Percentiles rank a stretch among this genome's conserved stretches.
These are phyloP conservation scores for Tephrocybe sp. DNA, from an alignment of 768 basidiomycete genomes.

Conservation along the genomic window DNA sequence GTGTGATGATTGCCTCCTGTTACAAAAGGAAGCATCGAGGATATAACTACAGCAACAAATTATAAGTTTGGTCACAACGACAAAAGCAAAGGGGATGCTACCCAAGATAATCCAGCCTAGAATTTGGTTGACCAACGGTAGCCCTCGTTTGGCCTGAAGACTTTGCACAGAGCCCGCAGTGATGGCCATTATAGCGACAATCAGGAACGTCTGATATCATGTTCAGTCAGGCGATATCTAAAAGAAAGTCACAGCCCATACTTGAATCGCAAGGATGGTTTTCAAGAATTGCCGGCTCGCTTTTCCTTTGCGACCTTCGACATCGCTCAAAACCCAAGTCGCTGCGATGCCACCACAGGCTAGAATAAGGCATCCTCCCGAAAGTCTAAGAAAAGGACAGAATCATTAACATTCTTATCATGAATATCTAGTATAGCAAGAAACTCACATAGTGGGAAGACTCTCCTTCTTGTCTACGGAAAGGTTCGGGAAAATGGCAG, in stretches of 20 bases:
- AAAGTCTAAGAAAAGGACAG: slow-evolving; percentile 31
- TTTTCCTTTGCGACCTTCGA: slow-evolving; percentile 8
- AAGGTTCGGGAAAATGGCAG: slow-evolving; percentile 67
- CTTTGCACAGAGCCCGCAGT: slow-evolving; percentile 57
- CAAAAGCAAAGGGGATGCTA: slow-evolving; percentile 23
- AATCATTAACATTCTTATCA: neutral
- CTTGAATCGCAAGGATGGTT: slow-evolving; percentile 20
- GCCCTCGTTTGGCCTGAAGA: slow-evolving; percentile 63
- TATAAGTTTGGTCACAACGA: neutral
- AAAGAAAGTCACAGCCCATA: slow-evolving; percentile 2
- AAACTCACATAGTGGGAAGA: slow-evolving; percentile 54
- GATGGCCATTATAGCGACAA: slow-evolving; percentile 46
- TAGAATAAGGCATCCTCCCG: slow-evolving; percentile 48
- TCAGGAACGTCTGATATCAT: slow-evolving; percentile 37
- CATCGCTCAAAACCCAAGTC: slow-evolving; percentile 4
- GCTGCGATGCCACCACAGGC: slow-evolving; percentile 26
- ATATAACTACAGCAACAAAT: slow-evolving; percentile 33
- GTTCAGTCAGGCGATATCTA: neutral
- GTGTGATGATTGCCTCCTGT: slow-evolving; percentile 32
- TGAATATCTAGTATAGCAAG: neutral
- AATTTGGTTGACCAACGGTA: slow-evolving; percentile 59
- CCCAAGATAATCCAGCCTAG: slow-evolving; percentile 66
- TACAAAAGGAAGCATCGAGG: slow-evolving; percentile 51
- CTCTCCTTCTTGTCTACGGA: slow-evolving; percentile 71
- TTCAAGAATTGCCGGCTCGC: slow-evolving; percentile 7